phyloP scores from a whole-genome alignment of 257 asterid genomes.

The Lithospermum erythrorhizon region DNA sequence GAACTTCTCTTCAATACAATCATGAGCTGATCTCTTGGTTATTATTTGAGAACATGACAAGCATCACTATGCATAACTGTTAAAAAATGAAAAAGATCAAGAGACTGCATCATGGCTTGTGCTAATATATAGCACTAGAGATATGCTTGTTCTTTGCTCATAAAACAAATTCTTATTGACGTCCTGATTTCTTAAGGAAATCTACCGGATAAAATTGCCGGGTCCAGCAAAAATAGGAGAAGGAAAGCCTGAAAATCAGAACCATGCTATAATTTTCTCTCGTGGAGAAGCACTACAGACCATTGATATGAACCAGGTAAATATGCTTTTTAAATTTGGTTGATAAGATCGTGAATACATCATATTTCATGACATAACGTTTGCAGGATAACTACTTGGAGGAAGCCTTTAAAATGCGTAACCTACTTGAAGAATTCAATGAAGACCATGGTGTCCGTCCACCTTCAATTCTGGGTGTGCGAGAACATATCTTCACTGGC shows the following conservation, averaged over 20 bases:
- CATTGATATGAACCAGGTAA: slow-evolving; percentile 99
- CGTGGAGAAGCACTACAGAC: slow-evolving; percentile 99
- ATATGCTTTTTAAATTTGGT: slow-evolving; percentile 11
- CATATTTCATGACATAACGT: slow-evolving; percentile 10
- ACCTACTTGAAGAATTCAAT: slow-evolving; percentile 85
- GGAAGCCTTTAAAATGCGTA: slow-evolving; percentile 98
- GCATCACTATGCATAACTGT: too few species aligned
- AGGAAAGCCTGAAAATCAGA: slow-evolving; percentile 99
- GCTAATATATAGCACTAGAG: neutral
- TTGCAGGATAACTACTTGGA: slow-evolving; percentile 87
- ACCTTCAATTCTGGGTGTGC: slow-evolving; percentile 90
- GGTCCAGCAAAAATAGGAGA: slow-evolving; percentile 94
- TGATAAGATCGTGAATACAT: slow-evolving; percentile 1
- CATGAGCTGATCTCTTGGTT: too few species aligned
- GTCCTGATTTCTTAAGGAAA: slow-evolving; percentile 55
- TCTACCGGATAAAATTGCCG: slow-evolving; percentile 91
- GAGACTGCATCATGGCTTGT: too few species aligned
- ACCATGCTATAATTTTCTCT: slow-evolving; percentile 81
- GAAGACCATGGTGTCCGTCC: slow-evolving; percentile 98
- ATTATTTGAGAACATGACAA: too few species aligned
- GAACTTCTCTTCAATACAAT: too few species aligned
- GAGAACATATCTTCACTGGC: slow-evolving; percentile 96
- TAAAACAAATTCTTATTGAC: slow-evolving; percentile 1
- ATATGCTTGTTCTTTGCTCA: neutral
- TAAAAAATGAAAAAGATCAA: too few species aligned